Evolutionary conservation across 768 basidiomycete genomes (phyloP), one percentile per base, ranked within the genome.

Genomic region (Serpula lacrymans): DNA sequence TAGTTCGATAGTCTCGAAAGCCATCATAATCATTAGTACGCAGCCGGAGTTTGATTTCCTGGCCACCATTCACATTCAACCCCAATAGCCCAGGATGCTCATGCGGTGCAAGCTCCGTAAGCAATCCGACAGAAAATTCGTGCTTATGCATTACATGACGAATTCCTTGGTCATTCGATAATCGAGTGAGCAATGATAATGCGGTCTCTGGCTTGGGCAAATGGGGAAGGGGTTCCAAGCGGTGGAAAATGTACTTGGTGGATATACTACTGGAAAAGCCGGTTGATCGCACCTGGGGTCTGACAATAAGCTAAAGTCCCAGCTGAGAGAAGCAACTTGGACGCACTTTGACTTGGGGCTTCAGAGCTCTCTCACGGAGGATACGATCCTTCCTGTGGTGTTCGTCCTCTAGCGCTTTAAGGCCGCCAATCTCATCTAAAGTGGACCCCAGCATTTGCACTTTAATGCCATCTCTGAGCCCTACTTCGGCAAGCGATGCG

Each of bases 91-190:
- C 65, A 0, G 85, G 84, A 42, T 82, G 72, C 53, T 88, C 85
- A 42, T 85, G 84, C 0, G 86, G 86, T 12, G 84, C 85, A 13
- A 89, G 75, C 59, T 89, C 86, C 2, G 85, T 88, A 31, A 88
- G 65, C 3, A 82, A 45, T 0, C 80, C 80, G 5, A 89, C 84
- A 1, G 77, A 69, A 48, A 86, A 80, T 43, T 77, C 57, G 58
- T 89, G 84, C 45, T 67, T 69, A 47, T 71, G 74, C 86, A 89
- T 88, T 42, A 89, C 57, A 54, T 84, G 77, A 16, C 59, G 65
- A 34, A 88, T 82, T 0, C 82, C 84, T 4, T 80, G 78, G 51
- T 90, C 87, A n/a, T 75, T 66, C 7, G 86, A 68, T 3, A 88
- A 68, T 36, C 71, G 77, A 9, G 63, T 67, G 1, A 88, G 69